These are phyloP conservation scores for Catharanthus roseus DNA, from an alignment of 257 asterid species.

Conservation along the genomic window DNA sequence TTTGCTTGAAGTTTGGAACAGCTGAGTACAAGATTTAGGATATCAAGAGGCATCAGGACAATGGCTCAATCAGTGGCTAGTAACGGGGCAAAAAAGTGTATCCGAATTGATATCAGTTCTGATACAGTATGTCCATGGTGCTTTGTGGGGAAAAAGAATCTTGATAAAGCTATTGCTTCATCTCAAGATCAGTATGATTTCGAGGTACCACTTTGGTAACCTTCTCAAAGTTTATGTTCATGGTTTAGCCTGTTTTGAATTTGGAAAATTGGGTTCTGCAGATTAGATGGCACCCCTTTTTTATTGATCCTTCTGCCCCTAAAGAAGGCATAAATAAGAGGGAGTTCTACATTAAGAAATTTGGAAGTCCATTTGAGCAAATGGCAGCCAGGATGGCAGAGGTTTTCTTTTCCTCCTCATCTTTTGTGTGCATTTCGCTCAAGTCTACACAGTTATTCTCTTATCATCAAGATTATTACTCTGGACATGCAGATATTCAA, in stretches of 20 bases:
- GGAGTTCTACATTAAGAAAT: slow-evolving; percentile 45
- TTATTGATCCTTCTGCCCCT: slow-evolving; percentile 63
- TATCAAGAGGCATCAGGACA: slow-evolving; percentile 18
- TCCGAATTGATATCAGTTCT: slow-evolving; percentile 52
- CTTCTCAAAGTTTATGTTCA: neutral
- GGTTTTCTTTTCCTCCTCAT: slow-evolving; percentile 31
- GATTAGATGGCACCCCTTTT: slow-evolving; percentile 47
- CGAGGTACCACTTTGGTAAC: slow-evolving; percentile 23
- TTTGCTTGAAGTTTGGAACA: neutral
- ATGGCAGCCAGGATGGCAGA: slow-evolving; percentile 60
- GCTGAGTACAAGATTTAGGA: neutral
- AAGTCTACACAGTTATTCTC: neutral
- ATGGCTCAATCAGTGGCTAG: slow-evolving; percentile 43
- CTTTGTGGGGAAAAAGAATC: slow-evolving; percentile 72
- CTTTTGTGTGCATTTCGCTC: neutral
- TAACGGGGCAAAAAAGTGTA: slow-evolving; percentile 46
- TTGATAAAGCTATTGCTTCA: slow-evolving; percentile 69
- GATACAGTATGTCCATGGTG: slow-evolving; percentile 97
- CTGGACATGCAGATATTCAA: slow-evolving; percentile 44
- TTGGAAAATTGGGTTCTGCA: slow-evolving; percentile 11
- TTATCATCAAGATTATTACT: neutral
- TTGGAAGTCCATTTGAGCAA: slow-evolving; percentile 60
- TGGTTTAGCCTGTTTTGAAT: neutral
- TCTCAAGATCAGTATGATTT: slow-evolving; percentile 41
- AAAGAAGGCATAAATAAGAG: slow-evolving; percentile 64